These are phyloP conservation scores for Plenodomus lindquistii DNA, from an alignment of 2,329 filamentous ascomycete genomes.

Conservation along the genomic window DNA sequence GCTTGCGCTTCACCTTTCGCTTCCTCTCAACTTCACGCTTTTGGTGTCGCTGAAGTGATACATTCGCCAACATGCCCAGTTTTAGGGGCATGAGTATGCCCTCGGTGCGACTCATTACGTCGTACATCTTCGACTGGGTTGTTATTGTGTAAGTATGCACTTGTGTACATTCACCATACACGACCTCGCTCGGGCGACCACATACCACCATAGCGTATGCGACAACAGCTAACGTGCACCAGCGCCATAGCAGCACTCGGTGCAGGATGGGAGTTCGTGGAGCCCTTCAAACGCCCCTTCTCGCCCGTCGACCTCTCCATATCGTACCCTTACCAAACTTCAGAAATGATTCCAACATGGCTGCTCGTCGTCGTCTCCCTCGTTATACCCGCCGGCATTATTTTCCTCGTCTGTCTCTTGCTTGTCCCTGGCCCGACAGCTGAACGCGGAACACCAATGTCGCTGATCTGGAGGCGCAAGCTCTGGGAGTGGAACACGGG, in stretches of 20 bases:
- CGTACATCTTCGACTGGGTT: conserved; percentile 76
- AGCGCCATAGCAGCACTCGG: conserved; percentile 63
- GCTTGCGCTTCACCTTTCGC: conserved; percentile 10
- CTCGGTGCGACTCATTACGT: conserved; percentile 60
- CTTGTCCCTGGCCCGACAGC: conserved; percentile 75
- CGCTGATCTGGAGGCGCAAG: conserved; percentile 76
- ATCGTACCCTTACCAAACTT: conserved; percentile 71
- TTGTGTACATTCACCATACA: background rate
- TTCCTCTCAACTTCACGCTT: background rate
- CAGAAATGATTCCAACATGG: conserved; percentile 72
- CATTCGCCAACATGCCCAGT: conserved; percentile 26
- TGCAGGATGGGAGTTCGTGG: conserved; percentile 60
- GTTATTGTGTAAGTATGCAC: conserved; percentile 59
- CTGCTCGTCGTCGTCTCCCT: conserved; percentile 68
- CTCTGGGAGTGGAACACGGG: conserved; percentile 89
- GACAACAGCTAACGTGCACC: conserved; percentile 14
- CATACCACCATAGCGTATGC: background rate
- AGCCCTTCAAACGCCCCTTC: conserved; percentile 72
- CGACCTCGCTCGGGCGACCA: background rate
- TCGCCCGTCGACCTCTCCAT: conserved; percentile 75
- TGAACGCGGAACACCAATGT: conserved; percentile 63
- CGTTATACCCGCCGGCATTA: conserved; percentile 67
- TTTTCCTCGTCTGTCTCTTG: conserved; percentile 68
- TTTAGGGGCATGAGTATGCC: conserved; percentile 34
- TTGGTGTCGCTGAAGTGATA: conserved; percentile 2